Evolutionary conservation across 108 stramenopile genomes (phyloP), one percentile per base, ranked within the genome.

Genomic region (Cyclotella choctawhatcheeana): DNA sequence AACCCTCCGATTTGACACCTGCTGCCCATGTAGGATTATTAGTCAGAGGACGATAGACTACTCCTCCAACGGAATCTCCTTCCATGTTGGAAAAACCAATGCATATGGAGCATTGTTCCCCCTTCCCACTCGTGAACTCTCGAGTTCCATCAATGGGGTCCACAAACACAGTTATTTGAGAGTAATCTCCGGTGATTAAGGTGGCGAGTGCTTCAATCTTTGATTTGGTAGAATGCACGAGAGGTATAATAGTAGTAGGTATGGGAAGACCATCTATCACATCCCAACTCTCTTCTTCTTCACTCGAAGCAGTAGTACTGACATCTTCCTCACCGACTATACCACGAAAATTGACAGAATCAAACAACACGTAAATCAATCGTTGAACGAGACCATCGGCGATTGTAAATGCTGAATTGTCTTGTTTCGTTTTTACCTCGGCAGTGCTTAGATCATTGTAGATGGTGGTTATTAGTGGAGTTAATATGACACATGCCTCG

Each of bases 131-230:
- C 0, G 85, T 75, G 51, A 88, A 88, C 56, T 88, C 87, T 0
- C 85, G 51, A 12, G 87, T 88, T 10, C 87, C 87, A 64, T 88
- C 87, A 20, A 88, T 88, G 0, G 87, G 87, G 47, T 88, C 87
- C 17, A 88, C 82, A 52, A 88, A 88, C 0, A 85, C 69, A 31
- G 79, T 80, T 12, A 85, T 44, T 14, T 61, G 26, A 14, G 63
- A 17, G 16, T 85, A 67, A 30, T 47, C 44, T 7, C 33, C 33
- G 58, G 25, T 44, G 10, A 40, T 44, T 34, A 34, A 20, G 0
- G 24, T 26, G 26, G 77, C 63, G 25, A 77, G 76, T 13, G 68
- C 44, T 50, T 69, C 32, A n/a, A 84, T 58, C 16, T 74, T 7
- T 2, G 53, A 35, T 32, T 72, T 73, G 0, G 70, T 56, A 2